phyloP scores from a whole-genome alignment of 129 eudicot genomes.

The Centaurea solstitialis region DNA sequence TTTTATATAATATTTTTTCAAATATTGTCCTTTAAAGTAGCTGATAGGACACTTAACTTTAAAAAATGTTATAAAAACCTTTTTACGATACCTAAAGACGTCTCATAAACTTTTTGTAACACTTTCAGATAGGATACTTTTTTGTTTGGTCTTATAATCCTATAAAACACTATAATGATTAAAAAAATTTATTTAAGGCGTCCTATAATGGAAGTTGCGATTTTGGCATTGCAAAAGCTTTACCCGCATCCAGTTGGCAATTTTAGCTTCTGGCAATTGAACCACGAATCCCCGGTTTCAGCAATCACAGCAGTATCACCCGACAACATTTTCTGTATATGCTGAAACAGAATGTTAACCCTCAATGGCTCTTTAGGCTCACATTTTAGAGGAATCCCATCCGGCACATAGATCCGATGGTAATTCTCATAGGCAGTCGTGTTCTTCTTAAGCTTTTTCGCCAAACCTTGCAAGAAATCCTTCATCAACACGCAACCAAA shows the following conservation, averaged over 20 bases:
- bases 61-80: too few species aligned
- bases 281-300: slow-evolving; percentile 62
- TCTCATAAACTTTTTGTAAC: too few species aligned
- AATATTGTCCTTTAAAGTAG: too few species aligned
- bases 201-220: too few species aligned
- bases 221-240: neutral
- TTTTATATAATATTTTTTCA: too few species aligned
- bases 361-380: slow-evolving; percentile 43
- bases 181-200: too few species aligned
- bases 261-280: slow-evolving; percentile 58
- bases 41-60: too few species aligned
- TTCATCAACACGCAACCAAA: slow-evolving; percentile 81
- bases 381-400: slow-evolving; percentile 38
- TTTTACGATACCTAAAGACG: too few species aligned
- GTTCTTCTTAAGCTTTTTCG: slow-evolving; percentile 36
- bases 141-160: too few species aligned
- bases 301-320: slow-evolving; percentile 47
- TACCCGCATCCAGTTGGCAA: slow-evolving; percentile 58
- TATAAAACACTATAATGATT: too few species aligned
- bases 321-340: slow-evolving; percentile 47
- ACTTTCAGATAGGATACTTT: too few species aligned
- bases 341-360: slow-evolving; percentile 52
- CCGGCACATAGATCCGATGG: slow-evolving; percentile 46
- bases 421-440: slow-evolving; percentile 47
- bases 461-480: slow-evolving; percentile 54